phyloP scores from a whole-genome alignment of 2,329 filamentous ascomycete species.

The Pseudogymnoascus sp. region DNA sequence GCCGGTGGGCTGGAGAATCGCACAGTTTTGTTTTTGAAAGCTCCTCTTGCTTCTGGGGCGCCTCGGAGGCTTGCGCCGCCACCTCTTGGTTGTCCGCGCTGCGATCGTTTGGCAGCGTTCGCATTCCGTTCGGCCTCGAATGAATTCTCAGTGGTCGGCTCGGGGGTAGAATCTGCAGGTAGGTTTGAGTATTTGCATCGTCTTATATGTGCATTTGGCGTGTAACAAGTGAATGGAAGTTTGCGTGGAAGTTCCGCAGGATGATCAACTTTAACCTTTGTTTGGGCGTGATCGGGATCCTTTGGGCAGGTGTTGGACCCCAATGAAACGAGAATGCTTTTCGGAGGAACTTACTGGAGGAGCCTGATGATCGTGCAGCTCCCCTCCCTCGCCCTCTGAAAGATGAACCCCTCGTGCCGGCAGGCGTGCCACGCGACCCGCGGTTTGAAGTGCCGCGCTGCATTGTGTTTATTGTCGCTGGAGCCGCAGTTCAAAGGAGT shows the following conservation, averaged over 20 bases:
- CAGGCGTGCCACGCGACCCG: slow-evolving; percentile 22
- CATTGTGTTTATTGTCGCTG: slow-evolving; percentile 28
- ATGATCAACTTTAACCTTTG: slow-evolving; percentile 4
- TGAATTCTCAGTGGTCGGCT: slow-evolving; percentile 19
- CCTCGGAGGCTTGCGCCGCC: slow-evolving; percentile 21
- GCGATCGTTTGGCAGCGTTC: slow-evolving; percentile 30
- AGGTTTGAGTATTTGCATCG: slow-evolving; percentile 19
- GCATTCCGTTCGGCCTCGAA: slow-evolving; percentile 30
- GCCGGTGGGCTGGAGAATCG: slow-evolving; percentile 21
- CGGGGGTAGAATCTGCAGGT: slow-evolving; percentile 17
- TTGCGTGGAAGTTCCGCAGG: slow-evolving; percentile 10
- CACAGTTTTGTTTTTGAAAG: slow-evolving; percentile 23
- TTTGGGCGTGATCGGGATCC: background rate
- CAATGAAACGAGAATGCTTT: background rate
- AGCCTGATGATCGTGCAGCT: slow-evolving; percentile 24
- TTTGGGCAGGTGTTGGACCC: background rate
- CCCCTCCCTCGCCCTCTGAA: slow-evolving; percentile 31
- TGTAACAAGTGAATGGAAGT: slow-evolving; percentile 17
- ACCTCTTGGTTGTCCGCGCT: slow-evolving; percentile 22
- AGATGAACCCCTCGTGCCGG: slow-evolving; percentile 25
- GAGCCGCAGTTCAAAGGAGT: slow-evolving; percentile 6
- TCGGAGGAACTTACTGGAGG: slow-evolving; percentile 26
- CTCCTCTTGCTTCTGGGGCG: slow-evolving; percentile 19
- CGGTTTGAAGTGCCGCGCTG: slow-evolving; percentile 26
- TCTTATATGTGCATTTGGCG: slow-evolving; percentile 10